Evolutionary conservation across 2,329 filamentous ascomycete genomes (phyloP), one percentile per base, ranked within the genome.

Genomic region (Neophaeococcomyces mojaviensis): DNA sequence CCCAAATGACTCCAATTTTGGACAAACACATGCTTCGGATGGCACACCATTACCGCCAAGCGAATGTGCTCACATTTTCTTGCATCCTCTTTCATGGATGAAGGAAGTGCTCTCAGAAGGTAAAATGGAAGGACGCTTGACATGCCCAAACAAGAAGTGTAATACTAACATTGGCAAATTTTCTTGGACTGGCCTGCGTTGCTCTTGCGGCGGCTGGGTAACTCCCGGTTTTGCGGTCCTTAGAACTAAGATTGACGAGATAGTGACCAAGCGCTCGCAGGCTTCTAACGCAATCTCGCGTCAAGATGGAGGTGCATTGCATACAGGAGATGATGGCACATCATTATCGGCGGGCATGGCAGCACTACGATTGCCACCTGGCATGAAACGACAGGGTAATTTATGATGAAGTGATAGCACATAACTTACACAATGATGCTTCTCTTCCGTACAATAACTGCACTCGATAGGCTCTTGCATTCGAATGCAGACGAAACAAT

Each of bases 71-170:
- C 90, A 97, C 64, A 79, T 89, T 63, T 97, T 96, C 65, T 68
- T 97, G 53, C 88, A 97, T 59, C 88, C 92, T 0, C 71, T 98
- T 28, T 86, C 86, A 12, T 98, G 92, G 92, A 98, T 98, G 92
- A 81, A 86, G 5, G 71, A 81, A 1, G 82, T 83, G 58, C 78
- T 98, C n/a, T 68, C 67, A 46, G 47, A 85, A 58, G 88, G 86
- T 22, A 79, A 82, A 50, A 73, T 97, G 19, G 86, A 89, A 49
- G 92, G 92, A 19, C 81, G 90, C 8, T 72, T 98, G 26, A 78
- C 81, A 48, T 98, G 92, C 59, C 90, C 92, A 8, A 85, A 82
- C 56, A 49, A 63, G 7, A 84, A 83, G 59, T 98, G 92, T 64
- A 79, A 78, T 38, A 81, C 86, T 33, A 88, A 87, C 43, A 79